Evolutionary conservation across 2,329 filamentous ascomycete species (phyloP).

Genomic region (Aspergillus fijiensis): DNA sequence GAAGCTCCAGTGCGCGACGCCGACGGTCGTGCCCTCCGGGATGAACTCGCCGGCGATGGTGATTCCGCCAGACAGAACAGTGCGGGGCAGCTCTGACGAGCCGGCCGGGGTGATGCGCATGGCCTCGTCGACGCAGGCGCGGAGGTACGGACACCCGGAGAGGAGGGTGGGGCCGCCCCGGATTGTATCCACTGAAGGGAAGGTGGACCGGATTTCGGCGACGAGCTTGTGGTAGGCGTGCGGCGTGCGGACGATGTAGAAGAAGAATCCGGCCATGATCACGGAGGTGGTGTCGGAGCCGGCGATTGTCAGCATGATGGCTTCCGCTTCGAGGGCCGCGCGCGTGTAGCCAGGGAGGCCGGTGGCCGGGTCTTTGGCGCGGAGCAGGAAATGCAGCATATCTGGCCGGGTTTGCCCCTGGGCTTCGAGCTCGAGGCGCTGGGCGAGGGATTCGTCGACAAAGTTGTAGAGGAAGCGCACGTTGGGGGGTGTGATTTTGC

Average conservation of each 20-base stretch:
- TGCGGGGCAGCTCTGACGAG: constrained; percentile 36
- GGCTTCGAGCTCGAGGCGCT: background rate
- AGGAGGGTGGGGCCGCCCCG: background rate
- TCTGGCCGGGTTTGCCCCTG: background rate
- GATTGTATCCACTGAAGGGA: constrained; percentile 37
- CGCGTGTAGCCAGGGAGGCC: constrained; percentile 2
- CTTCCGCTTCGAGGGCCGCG: constrained; percentile 5
- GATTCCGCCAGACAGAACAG: constrained; percentile 25
- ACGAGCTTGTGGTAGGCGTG: constrained; percentile 27
- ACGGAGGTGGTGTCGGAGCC: constrained; percentile 45
- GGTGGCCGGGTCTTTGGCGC: constrained; percentile 2
- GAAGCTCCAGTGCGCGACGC: constrained; percentile 37
- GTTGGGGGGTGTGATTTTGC: background rate
- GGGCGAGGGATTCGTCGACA: background rate
- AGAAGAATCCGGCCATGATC: constrained; percentile 39
- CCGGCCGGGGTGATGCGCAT: constrained; percentile 21
- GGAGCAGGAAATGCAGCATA: constrained; percentile 1
- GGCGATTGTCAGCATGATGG: constrained; percentile 2
- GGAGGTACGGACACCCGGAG: constrained; percentile 8
- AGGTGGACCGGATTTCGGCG: constrained; percentile 39
- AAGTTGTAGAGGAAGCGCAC: constrained; percentile 4
- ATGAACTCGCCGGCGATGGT: constrained; percentile 22
- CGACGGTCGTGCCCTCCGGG: constrained; percentile 38
- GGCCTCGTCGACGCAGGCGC: constrained; percentile 11
- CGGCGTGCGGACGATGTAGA: constrained; percentile 39